A percentile compares a stretch with the other conserved stretches of the same genome.
Evolutionary conservation across 73 alveolate genomes (phyloP).

Genomic region (Paramecium pentaurelia): DNA sequence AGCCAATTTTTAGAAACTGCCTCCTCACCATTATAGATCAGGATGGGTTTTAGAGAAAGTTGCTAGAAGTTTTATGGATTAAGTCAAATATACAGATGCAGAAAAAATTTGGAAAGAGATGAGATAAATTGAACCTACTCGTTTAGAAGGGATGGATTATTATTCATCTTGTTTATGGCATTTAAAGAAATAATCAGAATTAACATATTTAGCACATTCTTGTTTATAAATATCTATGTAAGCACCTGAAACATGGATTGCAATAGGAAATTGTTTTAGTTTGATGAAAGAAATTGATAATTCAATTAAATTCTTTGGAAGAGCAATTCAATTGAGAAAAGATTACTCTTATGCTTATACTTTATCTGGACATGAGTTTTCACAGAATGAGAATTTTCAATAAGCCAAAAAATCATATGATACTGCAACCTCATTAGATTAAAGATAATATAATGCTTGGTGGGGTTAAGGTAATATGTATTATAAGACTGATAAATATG

Average conservation of each 20-base stretch:
- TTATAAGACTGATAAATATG: slow-evolving; percentile 91
- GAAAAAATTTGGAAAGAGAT: slow-evolving; percentile 83
- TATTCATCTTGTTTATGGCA: slow-evolving; percentile 97
- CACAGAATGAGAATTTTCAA: slow-evolving; percentile 88
- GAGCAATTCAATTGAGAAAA: slow-evolving; percentile 89
- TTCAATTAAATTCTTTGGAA: slow-evolving; percentile 88
- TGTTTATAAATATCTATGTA: slow-evolving; percentile 76
- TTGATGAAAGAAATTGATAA: slow-evolving; percentile 93
- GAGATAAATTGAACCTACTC: slow-evolving; percentile 83
- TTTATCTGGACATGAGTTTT: slow-evolving; percentile 94
- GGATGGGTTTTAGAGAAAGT: slow-evolving; percentile 91
- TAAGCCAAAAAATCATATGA: slow-evolving; percentile 85
- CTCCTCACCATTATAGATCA: slow-evolving; percentile 82
- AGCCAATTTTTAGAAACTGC: slow-evolving; percentile 76
- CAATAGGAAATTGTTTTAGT: slow-evolving; percentile 94
- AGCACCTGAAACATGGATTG: slow-evolving; percentile 97
- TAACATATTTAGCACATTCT: slow-evolving; percentile 78
- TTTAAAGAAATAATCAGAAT: slow-evolving; percentile 88
- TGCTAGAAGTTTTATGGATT: slow-evolving; percentile 89
- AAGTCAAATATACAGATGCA: slow-evolving; percentile 85
- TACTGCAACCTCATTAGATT: slow-evolving; percentile 84
- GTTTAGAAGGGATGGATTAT: slow-evolving; percentile 91
- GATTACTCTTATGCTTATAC: slow-evolving; percentile 92
- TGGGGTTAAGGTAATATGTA: slow-evolving; percentile 97
- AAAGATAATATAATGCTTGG: slow-evolving; percentile 95